These are phyloP conservation scores for Rutstroemia sp. DNA, from an alignment of 2,329 filamentous ascomycete genomes.

Conservation along the genomic window DNA sequence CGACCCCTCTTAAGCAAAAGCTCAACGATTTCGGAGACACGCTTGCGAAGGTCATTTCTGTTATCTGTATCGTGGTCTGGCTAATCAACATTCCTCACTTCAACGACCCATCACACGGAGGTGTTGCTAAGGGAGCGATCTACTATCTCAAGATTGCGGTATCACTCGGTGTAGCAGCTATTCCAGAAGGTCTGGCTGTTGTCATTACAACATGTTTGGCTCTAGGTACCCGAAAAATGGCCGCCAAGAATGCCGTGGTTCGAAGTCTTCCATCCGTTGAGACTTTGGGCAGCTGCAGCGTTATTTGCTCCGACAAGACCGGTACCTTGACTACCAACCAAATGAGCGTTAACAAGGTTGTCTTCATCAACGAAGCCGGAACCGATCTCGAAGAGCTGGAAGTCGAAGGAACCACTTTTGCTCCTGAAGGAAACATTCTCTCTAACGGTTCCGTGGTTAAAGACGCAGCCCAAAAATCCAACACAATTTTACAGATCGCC, in stretches of 20 bases:
- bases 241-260: constrained; percentile 94
- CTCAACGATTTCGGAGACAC: constrained; percentile 96
- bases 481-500: constrained; percentile 71
- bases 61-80: constrained; percentile 95
- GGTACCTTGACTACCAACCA: constrained; percentile 97
- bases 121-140: constrained; percentile 93
- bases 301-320: constrained; percentile 99
- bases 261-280: constrained; percentile 94
- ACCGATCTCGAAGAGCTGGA: constrained; percentile 75
- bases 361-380: constrained; percentile 71
- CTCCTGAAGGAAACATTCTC: constrained; percentile 69
- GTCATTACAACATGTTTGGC: constrained; percentile 99
- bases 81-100: constrained; percentile 98
- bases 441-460: constrained; percentile 60
- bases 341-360: constrained; percentile 95
- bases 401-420: constrained; percentile 88
- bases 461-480: constrained; percentile 63
- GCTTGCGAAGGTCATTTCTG: constrained; percentile 95
- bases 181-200: constrained; percentile 93
- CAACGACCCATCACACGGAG: constrained; percentile 86
- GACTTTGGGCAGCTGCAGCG: constrained; percentile 96
- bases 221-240: constrained; percentile 96
- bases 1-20: constrained; percentile 96
- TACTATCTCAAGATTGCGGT: constrained; percentile 99
- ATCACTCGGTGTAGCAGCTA: constrained; percentile 93